Evolutionary conservation across 495 filamentous ascomycete genomes (phyloP).

Genomic region (Penicillium daleae): DNA sequence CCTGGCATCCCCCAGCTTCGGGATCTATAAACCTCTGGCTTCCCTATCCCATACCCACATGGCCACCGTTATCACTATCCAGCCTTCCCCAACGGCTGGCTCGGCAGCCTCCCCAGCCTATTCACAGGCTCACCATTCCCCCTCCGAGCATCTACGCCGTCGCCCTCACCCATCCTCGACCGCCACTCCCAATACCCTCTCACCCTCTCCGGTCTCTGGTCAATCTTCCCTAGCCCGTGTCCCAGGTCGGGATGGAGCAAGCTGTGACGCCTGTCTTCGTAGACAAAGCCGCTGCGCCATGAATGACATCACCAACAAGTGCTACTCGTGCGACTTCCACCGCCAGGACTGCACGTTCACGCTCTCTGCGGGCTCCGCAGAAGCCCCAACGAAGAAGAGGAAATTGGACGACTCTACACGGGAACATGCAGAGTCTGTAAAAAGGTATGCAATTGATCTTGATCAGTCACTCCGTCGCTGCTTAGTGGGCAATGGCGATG

Average conservation of each 20-base stretch:
- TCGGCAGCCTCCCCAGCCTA: slow-evolving; percentile 28
- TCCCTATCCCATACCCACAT: slow-evolving; percentile 23
- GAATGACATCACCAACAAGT: slow-evolving; percentile 60
- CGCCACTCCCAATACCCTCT: slow-evolving; percentile 32
- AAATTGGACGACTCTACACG: slow-evolving; percentile 54
- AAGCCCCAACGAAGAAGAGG: slow-evolving; percentile 73
- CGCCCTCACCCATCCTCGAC: slow-evolving; percentile 24
- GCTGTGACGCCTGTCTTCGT: slow-evolving; percentile 81
- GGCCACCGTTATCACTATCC: slow-evolving; percentile 52
- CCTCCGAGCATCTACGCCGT: slow-evolving; percentile 35
- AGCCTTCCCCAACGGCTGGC: slow-evolving; percentile 44
- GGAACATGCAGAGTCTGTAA: slow-evolving; percentile 42
- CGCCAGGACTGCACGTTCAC: slow-evolving; percentile 58
- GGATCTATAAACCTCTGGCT: slow-evolving; percentile 5
- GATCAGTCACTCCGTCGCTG: background rate
- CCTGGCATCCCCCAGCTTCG: background rate
- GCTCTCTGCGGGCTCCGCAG: slow-evolving; percentile 39
- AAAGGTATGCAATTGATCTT: slow-evolving; percentile 42
- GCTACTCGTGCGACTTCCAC: slow-evolving; percentile 58
- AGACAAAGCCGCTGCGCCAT: slow-evolving; percentile 90
- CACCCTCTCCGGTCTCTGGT: slow-evolving; percentile 35
- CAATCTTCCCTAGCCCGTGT: slow-evolving; percentile 34
- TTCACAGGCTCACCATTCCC: slow-evolving; percentile 32
- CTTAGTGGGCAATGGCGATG: background rate
- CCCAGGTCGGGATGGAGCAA: slow-evolving; percentile 50